Evolutionary conservation across 441 rosid genomes (phyloP).

Genomic region (Monsonia emarginata): DNA sequence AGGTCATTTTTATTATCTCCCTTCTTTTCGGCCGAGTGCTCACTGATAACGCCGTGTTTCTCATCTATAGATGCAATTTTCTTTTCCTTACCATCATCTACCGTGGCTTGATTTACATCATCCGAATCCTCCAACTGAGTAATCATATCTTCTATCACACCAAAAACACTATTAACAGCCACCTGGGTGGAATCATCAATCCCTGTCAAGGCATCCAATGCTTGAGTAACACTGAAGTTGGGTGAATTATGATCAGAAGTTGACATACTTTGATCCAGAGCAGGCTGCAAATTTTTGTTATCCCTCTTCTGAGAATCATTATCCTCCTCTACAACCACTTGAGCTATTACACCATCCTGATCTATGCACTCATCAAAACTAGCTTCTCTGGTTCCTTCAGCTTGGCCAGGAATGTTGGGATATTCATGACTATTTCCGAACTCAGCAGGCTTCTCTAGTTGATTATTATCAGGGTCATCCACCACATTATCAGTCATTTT

Average conservation of each 20-base stretch:
- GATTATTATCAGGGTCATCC: conserved; percentile 29
- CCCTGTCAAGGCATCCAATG: conserved; percentile 82
- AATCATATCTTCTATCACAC: conserved; percentile 86
- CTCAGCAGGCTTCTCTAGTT: conserved; percentile 35
- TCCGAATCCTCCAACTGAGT: conserved; percentile 55
- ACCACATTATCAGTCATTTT: conserved; percentile 32
- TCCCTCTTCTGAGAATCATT: conserved; percentile 32
- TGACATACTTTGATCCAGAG: conserved; percentile 35
- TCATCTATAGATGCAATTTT: conserved; percentile 18
- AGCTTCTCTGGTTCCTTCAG: conserved; percentile 33
- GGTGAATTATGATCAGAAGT: conserved; percentile 32
- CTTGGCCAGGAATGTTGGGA: conserved; percentile 21
- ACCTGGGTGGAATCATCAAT: conserved; percentile 96
- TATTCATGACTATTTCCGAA: conserved; percentile 30
- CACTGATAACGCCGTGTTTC: conserved; percentile 16
- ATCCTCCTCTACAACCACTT: conserved; percentile 34
- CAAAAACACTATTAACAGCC: conserved; percentile 93
- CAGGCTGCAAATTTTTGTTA: conserved; percentile 32
- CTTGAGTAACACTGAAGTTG: conserved; percentile 57
- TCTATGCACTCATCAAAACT: conserved; percentile 30
- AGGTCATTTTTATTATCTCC: conserved; percentile 25
- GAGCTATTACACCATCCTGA: conserved; percentile 31
- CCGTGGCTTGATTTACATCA: conserved; percentile 24
- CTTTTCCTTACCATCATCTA: conserved; percentile 22
- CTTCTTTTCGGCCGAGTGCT: conserved; percentile 8